Base-by-base conservation (phyloP, 306 rosid species). In the Begonia fuchsioides region DNA sequence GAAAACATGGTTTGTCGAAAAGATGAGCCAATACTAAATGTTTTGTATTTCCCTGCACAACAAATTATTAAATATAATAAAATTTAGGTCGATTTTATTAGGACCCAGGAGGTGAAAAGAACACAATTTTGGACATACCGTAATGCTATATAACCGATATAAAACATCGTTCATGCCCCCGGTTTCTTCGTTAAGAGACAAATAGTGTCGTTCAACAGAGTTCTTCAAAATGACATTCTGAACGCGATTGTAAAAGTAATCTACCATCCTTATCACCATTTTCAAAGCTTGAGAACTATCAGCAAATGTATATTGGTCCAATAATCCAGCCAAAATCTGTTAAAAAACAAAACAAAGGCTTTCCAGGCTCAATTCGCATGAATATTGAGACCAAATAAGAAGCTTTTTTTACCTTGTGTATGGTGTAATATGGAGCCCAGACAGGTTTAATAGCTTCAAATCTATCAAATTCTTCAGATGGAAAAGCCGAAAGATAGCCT, bases 151-250 rank as follows among this genome's bases (percentile, higher is more conserved):
- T 58, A 92, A 72, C 61, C 61, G 76, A 64, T 92, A 92, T 35
- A 92, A 94, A 56, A 92, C 73, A 58, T 92, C 98, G 74, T 92
- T 92, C 98, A 92, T 92, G 68, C 98, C 98, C 49, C 98, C 98
- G 14, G 86, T 67, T 72, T 92, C 98, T 57, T 79, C 86, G 66
- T 92, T 85, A 51, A 69, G 69, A 38, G 94, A 44, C 17, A 38
- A 14, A 58, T 85, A 92, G 60, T 82, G 94, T 55, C 73, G 73
- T 63, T 50, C 66, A 32, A 92, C 18, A 47, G 62, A 74, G 71
- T 69, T 18, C 52, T 63, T 57, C 2, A 59, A 11, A 57, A 85
- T 79, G 45, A 92, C 83, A 51, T 77, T 92, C 70, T 65, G 64
- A 47, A 85, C 86, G 52, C 98, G 84, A 62, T 66, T 75, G 83